Conservation (phyloP, 176 grass and related monocot species). For the Oropetium thomaeum region DNA sequence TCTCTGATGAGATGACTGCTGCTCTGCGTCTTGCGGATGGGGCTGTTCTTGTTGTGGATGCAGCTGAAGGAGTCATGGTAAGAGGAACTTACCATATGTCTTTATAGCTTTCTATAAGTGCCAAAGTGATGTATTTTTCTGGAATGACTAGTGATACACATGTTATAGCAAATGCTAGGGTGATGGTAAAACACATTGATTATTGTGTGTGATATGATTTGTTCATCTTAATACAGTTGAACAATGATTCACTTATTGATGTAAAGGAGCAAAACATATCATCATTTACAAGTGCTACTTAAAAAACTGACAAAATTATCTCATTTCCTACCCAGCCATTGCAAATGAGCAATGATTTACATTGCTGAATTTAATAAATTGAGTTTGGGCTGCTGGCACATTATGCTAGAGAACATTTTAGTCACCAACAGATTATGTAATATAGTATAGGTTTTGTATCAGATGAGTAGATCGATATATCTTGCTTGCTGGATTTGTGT, state of each 20-base stretch:
- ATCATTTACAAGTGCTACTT: neutral
- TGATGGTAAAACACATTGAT: neutral
- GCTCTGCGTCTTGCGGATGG: conserved; percentile 83
- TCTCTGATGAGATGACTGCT: conserved; percentile 97
- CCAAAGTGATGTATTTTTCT: neutral
- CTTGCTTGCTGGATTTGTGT: neutral
- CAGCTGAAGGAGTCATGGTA: conserved; percentile 98
- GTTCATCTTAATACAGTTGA: neutral
- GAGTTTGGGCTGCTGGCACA: neutral
- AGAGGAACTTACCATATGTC: neutral
- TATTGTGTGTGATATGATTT: neutral
- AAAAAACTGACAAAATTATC: neutral
- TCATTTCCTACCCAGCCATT: neutral
- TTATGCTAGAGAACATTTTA: neutral
- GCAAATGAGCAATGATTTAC: neutral
- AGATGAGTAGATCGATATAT: neutral
- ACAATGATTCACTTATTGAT: neutral
- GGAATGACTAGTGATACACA: conserved; percentile 1
- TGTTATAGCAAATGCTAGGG: neutral
- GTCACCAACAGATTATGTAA: neutral
- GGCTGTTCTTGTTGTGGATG: conserved; percentile 85
- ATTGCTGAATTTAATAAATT: neutral
- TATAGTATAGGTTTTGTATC: no score
- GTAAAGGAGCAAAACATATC: conserved; percentile 1
- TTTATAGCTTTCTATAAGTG: neutral